Base-by-base conservation (phyloP, 306 rosid species). In the Pterocarpus macrocarpus region DNA sequence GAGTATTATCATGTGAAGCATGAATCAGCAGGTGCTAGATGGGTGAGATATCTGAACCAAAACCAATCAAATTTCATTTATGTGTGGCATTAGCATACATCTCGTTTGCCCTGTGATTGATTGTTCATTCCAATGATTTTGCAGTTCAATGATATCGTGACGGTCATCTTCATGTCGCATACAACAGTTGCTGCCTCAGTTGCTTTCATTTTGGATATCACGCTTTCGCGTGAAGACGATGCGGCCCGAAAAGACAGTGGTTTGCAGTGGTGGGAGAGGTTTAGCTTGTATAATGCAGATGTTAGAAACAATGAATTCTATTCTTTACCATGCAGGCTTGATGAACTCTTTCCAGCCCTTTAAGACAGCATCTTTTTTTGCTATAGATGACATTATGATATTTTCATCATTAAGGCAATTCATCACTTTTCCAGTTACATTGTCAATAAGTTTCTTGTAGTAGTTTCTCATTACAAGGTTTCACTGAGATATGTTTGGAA, bases 181-280 rank as follows among this genome's bases (percentile, higher is more conserved):
- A 61, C 92, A 70, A 87, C 90, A 3, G 94, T 95, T 64, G 98
- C 96, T 9, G 89, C 92, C 5, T 38, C 87, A 75, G 88, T 91
- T 80, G 93, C 94, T 32, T 69, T 91, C 61, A 76, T 85, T 53
- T 81, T 91, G 84, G 97, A 93, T 30, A 76, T 84, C 82, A 85
- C 95, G 0, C 85, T 94, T 56, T 62, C 84, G 0, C 82, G 84
- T 1, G 79, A 90, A 32, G 81, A 88, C 4, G 91, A 87, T 1
- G 64, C 73, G 15, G 75, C 86, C 1, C 41, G 89, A 5, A 89
- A 87, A 47, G 95, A 93, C 74, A 88, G 84, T 17, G 85, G 92
- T 28, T 84, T 90, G 77, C 75, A 85, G 50, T 91, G 97, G 95
- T 91, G 95, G 98, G 90, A 86, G 81, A 94, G 75, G 86, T 90